phyloP scores from a whole-genome alignment of 768 basidiomycete genomes.

The Hysterangium stoloniferum region DNA sequence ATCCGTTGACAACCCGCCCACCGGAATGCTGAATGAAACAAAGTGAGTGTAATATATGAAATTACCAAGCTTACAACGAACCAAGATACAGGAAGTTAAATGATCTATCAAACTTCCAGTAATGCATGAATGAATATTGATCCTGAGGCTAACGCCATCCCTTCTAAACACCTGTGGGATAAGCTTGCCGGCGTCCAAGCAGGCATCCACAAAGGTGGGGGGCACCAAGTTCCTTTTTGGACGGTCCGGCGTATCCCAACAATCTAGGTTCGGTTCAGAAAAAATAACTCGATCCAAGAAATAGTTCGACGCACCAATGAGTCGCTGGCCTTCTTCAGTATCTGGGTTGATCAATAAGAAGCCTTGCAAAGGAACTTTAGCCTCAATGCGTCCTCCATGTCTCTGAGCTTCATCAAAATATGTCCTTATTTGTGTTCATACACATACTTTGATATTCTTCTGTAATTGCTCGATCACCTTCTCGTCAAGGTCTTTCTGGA shows the following conservation, averaged over 20 bases:
- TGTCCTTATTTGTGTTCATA: slow-evolving; percentile 54
- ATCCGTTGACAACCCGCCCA: slow-evolving; percentile 64
- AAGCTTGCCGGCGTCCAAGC: slow-evolving; percentile 67
- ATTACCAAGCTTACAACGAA: no score
- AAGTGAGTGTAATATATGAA: no score
- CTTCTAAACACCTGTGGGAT: slow-evolving; percentile 72
- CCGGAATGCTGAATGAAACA: slow-evolving; percentile 63
- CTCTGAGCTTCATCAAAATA: slow-evolving; percentile 32
- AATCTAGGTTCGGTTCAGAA: slow-evolving; percentile 32
- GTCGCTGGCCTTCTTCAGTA: slow-evolving; percentile 65
- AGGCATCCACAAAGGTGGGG: slow-evolving; percentile 77
- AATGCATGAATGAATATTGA: slow-evolving; percentile 67
- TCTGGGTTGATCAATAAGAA: slow-evolving; percentile 65
- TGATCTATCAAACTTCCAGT: slow-evolving; percentile 68
- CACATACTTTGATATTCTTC: slow-evolving; percentile 57
- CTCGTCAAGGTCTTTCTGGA: slow-evolving; percentile 53
- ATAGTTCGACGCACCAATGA: slow-evolving; percentile 20
- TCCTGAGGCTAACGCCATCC: slow-evolving; percentile 45
- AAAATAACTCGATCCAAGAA: not conserved
- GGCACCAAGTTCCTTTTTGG: slow-evolving; percentile 76
- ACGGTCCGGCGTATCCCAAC: slow-evolving; percentile 62
- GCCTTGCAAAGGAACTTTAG: slow-evolving; percentile 70
- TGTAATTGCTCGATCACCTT: slow-evolving; percentile 27
- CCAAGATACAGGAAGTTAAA: no score
- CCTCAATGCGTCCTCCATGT: slow-evolving; percentile 69